Conservation (phyloP, 495 filamentous ascomycete genomes). For the Neurospora sp. region DNA sequence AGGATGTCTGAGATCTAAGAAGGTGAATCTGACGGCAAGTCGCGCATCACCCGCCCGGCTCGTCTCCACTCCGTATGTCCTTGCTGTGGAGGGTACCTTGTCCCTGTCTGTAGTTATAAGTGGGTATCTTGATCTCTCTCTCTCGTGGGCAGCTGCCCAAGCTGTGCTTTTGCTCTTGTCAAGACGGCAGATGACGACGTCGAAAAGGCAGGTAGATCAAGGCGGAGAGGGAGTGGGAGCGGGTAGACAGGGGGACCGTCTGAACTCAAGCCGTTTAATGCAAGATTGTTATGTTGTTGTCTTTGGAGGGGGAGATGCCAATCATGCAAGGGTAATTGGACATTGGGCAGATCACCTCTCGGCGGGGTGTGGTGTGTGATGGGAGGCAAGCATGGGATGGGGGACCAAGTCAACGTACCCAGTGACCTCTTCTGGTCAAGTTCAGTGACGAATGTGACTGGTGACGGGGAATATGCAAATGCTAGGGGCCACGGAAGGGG, state of each 20-base stretch:
- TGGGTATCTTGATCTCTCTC: neutral
- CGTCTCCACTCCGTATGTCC: conserved; percentile 1
- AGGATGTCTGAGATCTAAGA: conserved; percentile 15
- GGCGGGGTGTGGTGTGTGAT: conserved; percentile 12
- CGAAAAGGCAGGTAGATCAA: neutral
- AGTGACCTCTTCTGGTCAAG: neutral
- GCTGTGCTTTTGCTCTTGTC: conserved; percentile 7
- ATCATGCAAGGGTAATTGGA: conserved; percentile 26
- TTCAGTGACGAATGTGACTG: neutral
- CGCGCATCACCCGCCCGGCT: conserved; percentile 5
- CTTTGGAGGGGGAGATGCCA: conserved; percentile 14
- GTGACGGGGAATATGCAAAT: neutral
- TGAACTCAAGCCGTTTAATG: conserved; percentile 19
- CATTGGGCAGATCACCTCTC: conserved; percentile 5
- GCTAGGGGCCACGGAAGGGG: neutral
- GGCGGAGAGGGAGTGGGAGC: conserved; percentile 3
- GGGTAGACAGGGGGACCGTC: conserved; percentile 8
- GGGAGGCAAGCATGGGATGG: conserved; percentile 12
- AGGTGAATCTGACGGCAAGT: conserved; percentile 5
- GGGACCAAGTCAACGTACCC: neutral
- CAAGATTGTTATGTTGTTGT: conserved; percentile 14
- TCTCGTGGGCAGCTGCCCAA: neutral
- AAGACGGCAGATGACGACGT: conserved; percentile 7
- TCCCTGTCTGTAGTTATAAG: neutral
- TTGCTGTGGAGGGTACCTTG: neutral